Conservation (phyloP, 2,329 filamentous ascomycete species). For the Dothideomycetes sp. region DNA sequence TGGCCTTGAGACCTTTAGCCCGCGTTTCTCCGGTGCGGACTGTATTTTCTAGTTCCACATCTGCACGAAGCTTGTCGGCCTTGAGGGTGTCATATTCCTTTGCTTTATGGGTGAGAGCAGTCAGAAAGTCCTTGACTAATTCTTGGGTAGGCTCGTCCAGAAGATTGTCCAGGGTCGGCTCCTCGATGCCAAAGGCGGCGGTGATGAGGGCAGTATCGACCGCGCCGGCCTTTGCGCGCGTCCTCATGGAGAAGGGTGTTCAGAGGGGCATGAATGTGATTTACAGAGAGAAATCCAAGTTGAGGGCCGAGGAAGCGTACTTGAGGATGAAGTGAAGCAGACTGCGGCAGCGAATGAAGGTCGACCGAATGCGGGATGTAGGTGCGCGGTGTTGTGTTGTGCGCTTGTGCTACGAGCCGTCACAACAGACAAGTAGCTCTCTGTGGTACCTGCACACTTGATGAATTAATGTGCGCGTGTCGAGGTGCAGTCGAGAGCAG, state of each 20-base stretch:
- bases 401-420: no score
- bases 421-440: no score
- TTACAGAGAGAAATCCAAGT: no score
- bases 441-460: no score
- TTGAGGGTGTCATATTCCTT: slow-evolving; percentile 72
- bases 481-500: no score
- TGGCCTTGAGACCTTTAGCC: slow-evolving; percentile 68
- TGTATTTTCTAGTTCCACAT: slow-evolving; percentile 88
- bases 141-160: slow-evolving; percentile 63
- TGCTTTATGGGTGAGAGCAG: slow-evolving; percentile 65
- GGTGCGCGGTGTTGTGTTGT: no score
- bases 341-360: no score
- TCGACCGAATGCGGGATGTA: no score
- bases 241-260: slow-evolving; percentile 43
- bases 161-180: slow-evolving; percentile 50
- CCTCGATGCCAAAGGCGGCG: slow-evolving; percentile 57
- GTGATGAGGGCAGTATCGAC: slow-evolving; percentile 65
- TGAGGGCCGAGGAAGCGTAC: no score
- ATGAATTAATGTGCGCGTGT: no score
- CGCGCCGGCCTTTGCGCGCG: slow-evolving; percentile 31
- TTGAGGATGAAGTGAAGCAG: no score
- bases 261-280: no score
- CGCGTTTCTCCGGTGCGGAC: slow-evolving; percentile 75
- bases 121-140: slow-evolving; percentile 63
- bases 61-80: slow-evolving; percentile 76